Base-by-base conservation (phyloP, 108 stramenopile genomes). In the Stephanodiscus triporus region DNA sequence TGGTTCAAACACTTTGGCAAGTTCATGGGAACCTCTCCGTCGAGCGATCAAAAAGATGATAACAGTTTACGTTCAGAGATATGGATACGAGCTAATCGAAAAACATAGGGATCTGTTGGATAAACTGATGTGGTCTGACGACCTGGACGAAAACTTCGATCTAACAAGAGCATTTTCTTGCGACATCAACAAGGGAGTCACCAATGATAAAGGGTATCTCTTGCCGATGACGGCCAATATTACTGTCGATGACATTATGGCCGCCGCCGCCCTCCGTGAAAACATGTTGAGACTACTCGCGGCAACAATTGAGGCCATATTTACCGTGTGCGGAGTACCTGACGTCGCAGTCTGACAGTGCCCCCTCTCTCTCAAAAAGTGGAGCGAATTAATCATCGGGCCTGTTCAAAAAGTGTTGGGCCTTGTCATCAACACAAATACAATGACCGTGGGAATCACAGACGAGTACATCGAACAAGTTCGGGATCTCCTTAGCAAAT, bases 191-290 rank as follows among this genome's bases (percentile, higher is more conserved):
- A 4, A 36, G 6, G 36, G 36, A 36, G 36, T 36, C 36, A 6
- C 6, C 6, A 6, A 36, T 6, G 36, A 36, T 4, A 36, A 36
- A 36, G 36, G 36, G 6, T 6, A 36, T 6, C 36, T 36, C 6
- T 6, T 36, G 36, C 36, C 36, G 36, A 36, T 36, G 36, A 36
- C 4, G 8, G 51, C 51, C 2, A 49, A 19, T 3, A 49, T 68
- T 2, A 54, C 30, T 34, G 67, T 68, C 32, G 67, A 68, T 30
- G 67, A 68, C 32, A 20, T 34, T n/a, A 32, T 68, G 37, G 6
- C 16, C 0, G 67, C 34, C 4, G 53, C 53, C n/a, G n/a, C n/a
- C n/a, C n/a, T n/a, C n/a, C 6, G n/a, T 23, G 0, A 1, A 4
- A 17, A 34, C 32, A 34, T 34, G 32, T 4, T 34, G 32, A 34